Percentiles rank a stretch among this genome's conserved stretches.
These are phyloP conservation scores for Fusarium marasasianum DNA, from an alignment of 2,329 filamentous ascomycete species.

Conservation along the genomic window DNA sequence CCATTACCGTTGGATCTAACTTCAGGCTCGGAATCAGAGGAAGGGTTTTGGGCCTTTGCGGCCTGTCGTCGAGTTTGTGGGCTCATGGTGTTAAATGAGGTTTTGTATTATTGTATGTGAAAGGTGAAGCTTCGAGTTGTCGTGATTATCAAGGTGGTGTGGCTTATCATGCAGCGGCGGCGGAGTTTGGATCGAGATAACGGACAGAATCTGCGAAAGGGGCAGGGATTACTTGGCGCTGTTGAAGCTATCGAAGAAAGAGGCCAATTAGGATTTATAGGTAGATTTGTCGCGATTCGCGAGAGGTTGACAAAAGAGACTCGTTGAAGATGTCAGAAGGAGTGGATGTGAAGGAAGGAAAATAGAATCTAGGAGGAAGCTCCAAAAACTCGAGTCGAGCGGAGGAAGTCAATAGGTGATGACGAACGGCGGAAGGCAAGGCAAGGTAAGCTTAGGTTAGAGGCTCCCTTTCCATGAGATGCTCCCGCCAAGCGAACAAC, in stretches of 20 bases:
- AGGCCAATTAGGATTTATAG: background rate
- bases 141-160: conserved; percentile 28
- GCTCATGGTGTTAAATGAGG: conserved; percentile 47
- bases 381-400: conserved; percentile 6
- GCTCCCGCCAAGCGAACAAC: conserved; percentile 38
- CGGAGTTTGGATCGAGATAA: conserved; percentile 32
- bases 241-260: conserved; percentile 29
- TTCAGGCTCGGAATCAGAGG: conserved; percentile 44
- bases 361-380: conserved; percentile 20
- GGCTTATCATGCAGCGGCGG: conserved; percentile 36
- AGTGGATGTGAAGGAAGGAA: conserved; percentile 41
- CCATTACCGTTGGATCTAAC: conserved; percentile 55
- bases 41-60: conserved; percentile 45
- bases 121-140: conserved; percentile 15
- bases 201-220: conserved; percentile 36
- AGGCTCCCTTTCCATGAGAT: conserved; percentile 32
- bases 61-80: conserved; percentile 52
- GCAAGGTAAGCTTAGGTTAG: conserved; percentile 3
- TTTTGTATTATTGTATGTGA: conserved; percentile 1
- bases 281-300: background rate
- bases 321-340: conserved; percentile 29
- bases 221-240: conserved; percentile 36
- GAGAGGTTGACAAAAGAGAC: background rate
- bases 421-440: conserved; percentile 23
- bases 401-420: conserved; percentile 26